Conservation (phyloP, 2,329 filamentous ascomycete genomes). For the Colletotrichum chrysophilum region DNA sequence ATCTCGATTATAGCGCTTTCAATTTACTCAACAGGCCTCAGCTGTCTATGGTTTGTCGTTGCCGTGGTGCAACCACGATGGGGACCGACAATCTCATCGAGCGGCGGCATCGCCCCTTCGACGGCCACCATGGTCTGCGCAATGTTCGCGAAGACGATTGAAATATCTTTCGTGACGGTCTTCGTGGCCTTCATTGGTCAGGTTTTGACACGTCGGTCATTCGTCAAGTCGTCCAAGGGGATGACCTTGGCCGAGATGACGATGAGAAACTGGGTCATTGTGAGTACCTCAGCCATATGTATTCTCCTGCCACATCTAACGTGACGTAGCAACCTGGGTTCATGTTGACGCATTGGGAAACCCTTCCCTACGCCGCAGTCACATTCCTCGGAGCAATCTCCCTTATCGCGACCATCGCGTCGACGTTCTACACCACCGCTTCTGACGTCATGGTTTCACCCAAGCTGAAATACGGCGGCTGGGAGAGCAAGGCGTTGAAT, state of each 20-base stretch:
- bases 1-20: slow-evolving; percentile 53
- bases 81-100: slow-evolving; percentile 59
- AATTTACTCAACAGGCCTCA: slow-evolving; percentile 67
- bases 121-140: slow-evolving; percentile 73
- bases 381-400: slow-evolving; percentile 70
- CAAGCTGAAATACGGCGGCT: slow-evolving; percentile 65
- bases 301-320: background rate
- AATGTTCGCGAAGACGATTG: slow-evolving; percentile 76
- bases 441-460: slow-evolving; percentile 78
- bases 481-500: slow-evolving; percentile 52
- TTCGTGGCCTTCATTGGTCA: slow-evolving; percentile 80
- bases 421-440: slow-evolving; percentile 78
- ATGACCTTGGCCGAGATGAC: slow-evolving; percentile 78
- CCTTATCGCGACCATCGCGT: slow-evolving; percentile 67
- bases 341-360: slow-evolving; percentile 72
- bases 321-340: slow-evolving; percentile 65
- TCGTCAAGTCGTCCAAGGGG: slow-evolving; percentile 64
- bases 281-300: slow-evolving; percentile 24
- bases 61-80: slow-evolving; percentile 68
- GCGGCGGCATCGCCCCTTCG: slow-evolving; percentile 60
- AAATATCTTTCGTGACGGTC: slow-evolving; percentile 78
- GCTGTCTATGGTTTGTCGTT: slow-evolving; percentile 69
- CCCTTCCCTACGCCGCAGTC: slow-evolving; percentile 65
- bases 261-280: slow-evolving; percentile 76
- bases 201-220: slow-evolving; percentile 71